Conservation (phyloP, 306 rosid species). For the Oemleria cerasiformis region DNA sequence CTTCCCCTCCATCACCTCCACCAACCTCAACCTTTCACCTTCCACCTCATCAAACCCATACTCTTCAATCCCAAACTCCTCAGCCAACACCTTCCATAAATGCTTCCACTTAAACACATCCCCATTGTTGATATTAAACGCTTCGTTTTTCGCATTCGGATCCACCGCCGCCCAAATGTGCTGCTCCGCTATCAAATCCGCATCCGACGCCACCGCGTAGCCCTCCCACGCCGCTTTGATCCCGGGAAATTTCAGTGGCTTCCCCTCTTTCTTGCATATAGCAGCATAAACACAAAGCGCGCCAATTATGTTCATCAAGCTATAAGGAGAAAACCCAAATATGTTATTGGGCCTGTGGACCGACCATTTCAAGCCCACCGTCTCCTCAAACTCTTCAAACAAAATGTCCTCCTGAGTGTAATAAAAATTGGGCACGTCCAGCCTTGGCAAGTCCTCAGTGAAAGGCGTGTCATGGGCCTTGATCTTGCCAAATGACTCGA, state of each 20-base stretch:
- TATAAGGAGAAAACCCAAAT: slow-evolving; percentile 63
- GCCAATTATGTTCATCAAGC: slow-evolving; percentile 55
- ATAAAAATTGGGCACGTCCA: slow-evolving; percentile 49
- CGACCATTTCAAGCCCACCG: slow-evolving; percentile 50
- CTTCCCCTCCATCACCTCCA: slow-evolving; percentile 52
- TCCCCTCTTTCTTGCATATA: slow-evolving; percentile 57
- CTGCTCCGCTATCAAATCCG: slow-evolving; percentile 70
- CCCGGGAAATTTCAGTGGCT: slow-evolving; percentile 57
- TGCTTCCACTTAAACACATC: slow-evolving; percentile 69
- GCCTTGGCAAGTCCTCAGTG: slow-evolving; percentile 59
- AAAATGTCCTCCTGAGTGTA: slow-evolving; percentile 50
- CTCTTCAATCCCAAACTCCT: slow-evolving; percentile 60
- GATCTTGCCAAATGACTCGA: slow-evolving; percentile 32
- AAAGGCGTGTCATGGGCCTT: slow-evolving; percentile 43
- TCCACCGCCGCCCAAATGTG: slow-evolving; percentile 79
- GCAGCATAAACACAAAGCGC: slow-evolving; percentile 51
- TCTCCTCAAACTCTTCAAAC: slow-evolving; percentile 44
- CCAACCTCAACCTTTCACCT: slow-evolving; percentile 22
- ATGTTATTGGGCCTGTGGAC: slow-evolving; percentile 48
- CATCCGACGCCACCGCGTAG: slow-evolving; percentile 44
- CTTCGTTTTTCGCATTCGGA: slow-evolving; percentile 55
- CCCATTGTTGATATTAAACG: slow-evolving; percentile 56
- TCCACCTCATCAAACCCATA: slow-evolving; percentile 49
- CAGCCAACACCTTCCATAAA: slow-evolving; percentile 66
- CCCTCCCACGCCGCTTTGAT: slow-evolving; percentile 43